phyloP scores from a whole-genome alignment of 2,329 filamentous ascomycete species.

The Zopfia rhizophila region DNA sequence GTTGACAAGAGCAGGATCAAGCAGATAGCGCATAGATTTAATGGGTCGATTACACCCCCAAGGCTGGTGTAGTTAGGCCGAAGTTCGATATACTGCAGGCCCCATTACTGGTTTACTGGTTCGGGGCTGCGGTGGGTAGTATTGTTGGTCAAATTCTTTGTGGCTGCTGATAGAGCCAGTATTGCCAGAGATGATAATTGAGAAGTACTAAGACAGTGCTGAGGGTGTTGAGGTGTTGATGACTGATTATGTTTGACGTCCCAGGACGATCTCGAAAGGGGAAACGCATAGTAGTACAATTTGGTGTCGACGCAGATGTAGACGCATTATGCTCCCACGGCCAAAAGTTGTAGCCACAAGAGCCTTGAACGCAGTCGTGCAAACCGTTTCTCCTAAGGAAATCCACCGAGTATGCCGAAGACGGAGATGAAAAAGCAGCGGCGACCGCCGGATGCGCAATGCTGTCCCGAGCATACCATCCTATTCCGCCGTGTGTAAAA shows the following conservation, averaged over 20 bases:
- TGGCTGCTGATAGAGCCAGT: slow-evolving; percentile 22
- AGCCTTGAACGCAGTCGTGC: slow-evolving; percentile 51
- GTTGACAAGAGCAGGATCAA: slow-evolving; percentile 14
- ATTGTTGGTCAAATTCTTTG: slow-evolving; percentile 37
- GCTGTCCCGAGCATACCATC: slow-evolving; percentile 46
- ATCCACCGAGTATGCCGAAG: slow-evolving; percentile 51
- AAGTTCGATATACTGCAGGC: slow-evolving; percentile 35
- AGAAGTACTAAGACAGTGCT: slow-evolving; percentile 48
- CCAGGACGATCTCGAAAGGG: slow-evolving; percentile 47
- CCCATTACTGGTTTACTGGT: slow-evolving; percentile 31
- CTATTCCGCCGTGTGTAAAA: slow-evolving; percentile 40
- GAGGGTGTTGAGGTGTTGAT: slow-evolving; percentile 47
- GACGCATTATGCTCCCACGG: slow-evolving; percentile 48
- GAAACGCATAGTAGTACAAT: slow-evolving; percentile 56
- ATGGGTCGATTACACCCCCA: slow-evolving; percentile 32
- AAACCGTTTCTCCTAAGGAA: slow-evolving; percentile 54
- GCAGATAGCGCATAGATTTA: slow-evolving; percentile 16
- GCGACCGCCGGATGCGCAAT: slow-evolving; percentile 44
- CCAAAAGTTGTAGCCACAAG: slow-evolving; percentile 46
- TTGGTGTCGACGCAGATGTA: slow-evolving; percentile 52
- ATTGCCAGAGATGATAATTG: slow-evolving; percentile 39
- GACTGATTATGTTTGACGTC: slow-evolving; percentile 49
- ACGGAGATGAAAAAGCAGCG: slow-evolving; percentile 44
- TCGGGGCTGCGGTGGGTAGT: slow-evolving; percentile 41
- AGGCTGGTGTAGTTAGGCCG: slow-evolving; percentile 30